phyloP scores from a whole-genome alignment of 106 monocot genomes.

The Iris macrosiphon region DNA sequence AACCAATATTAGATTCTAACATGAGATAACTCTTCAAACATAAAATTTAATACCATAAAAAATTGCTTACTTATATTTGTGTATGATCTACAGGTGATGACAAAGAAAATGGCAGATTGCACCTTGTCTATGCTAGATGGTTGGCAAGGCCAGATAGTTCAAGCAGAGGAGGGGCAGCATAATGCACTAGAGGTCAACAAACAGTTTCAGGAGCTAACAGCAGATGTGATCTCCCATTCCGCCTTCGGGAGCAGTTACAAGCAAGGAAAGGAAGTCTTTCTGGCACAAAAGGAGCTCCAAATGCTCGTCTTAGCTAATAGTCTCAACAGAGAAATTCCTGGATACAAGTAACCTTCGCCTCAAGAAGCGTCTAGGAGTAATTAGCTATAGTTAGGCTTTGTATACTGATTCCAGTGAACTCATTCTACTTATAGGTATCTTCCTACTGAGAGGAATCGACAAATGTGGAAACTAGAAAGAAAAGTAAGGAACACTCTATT shows the following conservation, averaged over 20 bases:
- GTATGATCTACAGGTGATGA: conserved; percentile 20
- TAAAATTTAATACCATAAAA: no score
- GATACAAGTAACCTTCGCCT: conserved; percentile 18
- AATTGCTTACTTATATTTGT: background rate
- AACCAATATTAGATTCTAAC: no score
- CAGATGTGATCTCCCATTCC: conserved; percentile 48
- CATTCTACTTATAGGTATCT: conserved; percentile 21
- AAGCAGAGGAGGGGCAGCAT: background rate
- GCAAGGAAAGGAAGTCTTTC: conserved; percentile 45
- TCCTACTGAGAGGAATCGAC: conserved; percentile 25
- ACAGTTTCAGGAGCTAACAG: conserved; percentile 46
- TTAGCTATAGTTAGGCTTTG: background rate
- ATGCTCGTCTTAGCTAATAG: background rate
- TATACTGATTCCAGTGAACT: background rate
- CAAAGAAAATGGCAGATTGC: conserved; percentile 26
- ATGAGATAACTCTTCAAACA: no score
- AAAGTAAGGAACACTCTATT: conserved; percentile 13
- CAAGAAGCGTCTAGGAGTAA: no score
- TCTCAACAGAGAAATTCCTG: conserved; percentile 9
- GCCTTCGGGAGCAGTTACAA: conserved; percentile 43
- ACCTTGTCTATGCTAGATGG: conserved; percentile 20
- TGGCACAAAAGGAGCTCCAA: conserved; percentile 37
- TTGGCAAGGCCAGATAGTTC: conserved; percentile 8
- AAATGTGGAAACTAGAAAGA: conserved; percentile 25
- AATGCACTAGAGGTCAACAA: conserved; percentile 20